Evolutionary conservation across 768 basidiomycete species (phyloP).

Genomic region (Pleurotus citrinopileatus): DNA sequence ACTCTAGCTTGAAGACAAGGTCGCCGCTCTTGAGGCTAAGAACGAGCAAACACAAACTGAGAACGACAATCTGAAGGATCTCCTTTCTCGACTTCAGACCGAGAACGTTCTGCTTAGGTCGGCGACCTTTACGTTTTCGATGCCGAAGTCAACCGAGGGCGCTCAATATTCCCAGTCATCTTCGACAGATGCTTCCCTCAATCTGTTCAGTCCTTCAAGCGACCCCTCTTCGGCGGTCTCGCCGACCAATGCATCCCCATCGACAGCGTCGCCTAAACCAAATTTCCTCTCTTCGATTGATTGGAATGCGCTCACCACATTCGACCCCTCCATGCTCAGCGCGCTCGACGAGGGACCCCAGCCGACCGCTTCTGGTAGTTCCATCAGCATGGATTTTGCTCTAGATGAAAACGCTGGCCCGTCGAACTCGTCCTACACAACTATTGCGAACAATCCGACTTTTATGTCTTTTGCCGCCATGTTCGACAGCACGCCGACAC

Average conservation of each 20-base stretch:
- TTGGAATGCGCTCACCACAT: slow-evolving; percentile 65
- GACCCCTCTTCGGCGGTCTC: slow-evolving; percentile 16
- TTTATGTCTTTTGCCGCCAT: slow-evolving; percentile 78
- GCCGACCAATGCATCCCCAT: slow-evolving; percentile 19
- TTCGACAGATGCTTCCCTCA: slow-evolving; percentile 15
- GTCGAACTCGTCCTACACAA: slow-evolving; percentile 59
- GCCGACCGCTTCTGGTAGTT: slow-evolving; percentile 50
- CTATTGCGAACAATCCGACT: slow-evolving; percentile 79
- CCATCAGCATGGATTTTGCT: slow-evolving; percentile 60
- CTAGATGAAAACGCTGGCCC: slow-evolving; percentile 49
- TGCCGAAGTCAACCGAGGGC: slow-evolving; percentile 45
- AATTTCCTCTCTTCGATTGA: slow-evolving; percentile 41
- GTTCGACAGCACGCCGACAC: slow-evolving; percentile 40
- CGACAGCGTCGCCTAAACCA: slow-evolving; percentile 29
- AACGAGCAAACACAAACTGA: slow-evolving; percentile 70
- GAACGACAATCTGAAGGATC: slow-evolving; percentile 87
- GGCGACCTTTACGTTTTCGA: slow-evolving; percentile 77
- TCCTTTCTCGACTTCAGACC: slow-evolving; percentile 78
- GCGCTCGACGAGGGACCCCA: slow-evolving; percentile 60
- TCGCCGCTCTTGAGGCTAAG: slow-evolving; percentile 82
- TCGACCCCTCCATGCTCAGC: slow-evolving; percentile 67
- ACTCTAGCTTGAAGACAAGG: slow-evolving; percentile 83
- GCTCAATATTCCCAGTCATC: slow-evolving; percentile 18
- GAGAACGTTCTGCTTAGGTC: slow-evolving; percentile 86
- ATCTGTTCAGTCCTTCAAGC: slow-evolving; percentile 14